These are phyloP conservation scores for Citrus glauca DNA, from an alignment of 345 rosid genomes.

Conservation along the genomic window DNA sequence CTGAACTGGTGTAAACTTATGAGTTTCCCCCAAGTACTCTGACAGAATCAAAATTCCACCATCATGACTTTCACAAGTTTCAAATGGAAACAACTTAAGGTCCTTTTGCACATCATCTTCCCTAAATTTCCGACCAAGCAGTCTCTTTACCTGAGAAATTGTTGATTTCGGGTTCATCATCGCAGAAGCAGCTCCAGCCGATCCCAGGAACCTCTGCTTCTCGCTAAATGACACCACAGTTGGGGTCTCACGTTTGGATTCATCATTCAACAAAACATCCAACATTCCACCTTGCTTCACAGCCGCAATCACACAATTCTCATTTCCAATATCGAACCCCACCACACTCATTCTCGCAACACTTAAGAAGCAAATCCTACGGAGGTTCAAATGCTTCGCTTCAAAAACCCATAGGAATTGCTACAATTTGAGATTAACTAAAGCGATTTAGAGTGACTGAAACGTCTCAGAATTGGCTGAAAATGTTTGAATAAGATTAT, in stretches of 20 bases:
- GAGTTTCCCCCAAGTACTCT: constrained; percentile 47
- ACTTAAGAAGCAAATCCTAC: neutral
- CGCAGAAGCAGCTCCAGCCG: constrained; percentile 76
- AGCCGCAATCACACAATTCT: constrained; percentile 73
- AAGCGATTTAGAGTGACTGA: neutral
- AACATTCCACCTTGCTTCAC: constrained; percentile 60
- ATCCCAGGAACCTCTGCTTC: constrained; percentile 79
- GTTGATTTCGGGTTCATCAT: constrained; percentile 76
- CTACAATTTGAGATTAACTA: neutral
- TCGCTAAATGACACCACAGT: constrained; percentile 75
- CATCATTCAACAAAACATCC: constrained; percentile 75
- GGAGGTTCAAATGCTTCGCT: neutral
- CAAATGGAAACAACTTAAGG: constrained; percentile 51
- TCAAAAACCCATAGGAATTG: neutral
- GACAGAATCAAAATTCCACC: constrained; percentile 51
- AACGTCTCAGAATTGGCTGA: neutral
- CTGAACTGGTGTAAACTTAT: constrained; percentile 48
- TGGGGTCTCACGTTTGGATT: constrained; percentile 64
- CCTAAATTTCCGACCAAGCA: constrained; percentile 45
- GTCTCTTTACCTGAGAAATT: constrained; percentile 65
- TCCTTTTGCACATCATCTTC: constrained; percentile 53
- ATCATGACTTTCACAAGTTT: constrained; percentile 35
- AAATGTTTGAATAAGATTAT: neutral
- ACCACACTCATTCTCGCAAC: constrained; percentile 53
- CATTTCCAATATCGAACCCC: constrained; percentile 79